Base-by-base conservation (phyloP, 257 asterid species). In the Solanum acaule region DNA sequence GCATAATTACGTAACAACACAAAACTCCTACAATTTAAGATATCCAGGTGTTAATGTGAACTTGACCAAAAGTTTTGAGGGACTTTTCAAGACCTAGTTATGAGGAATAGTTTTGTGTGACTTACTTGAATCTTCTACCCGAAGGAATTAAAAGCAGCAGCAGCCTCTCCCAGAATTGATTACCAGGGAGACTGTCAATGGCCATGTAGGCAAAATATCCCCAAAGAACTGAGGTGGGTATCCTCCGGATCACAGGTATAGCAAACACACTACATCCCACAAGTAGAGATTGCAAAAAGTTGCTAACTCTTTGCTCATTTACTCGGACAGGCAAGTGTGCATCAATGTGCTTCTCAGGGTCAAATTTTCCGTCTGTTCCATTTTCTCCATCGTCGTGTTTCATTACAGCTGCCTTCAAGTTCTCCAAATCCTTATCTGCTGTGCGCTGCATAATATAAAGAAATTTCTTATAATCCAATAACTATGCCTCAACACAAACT, bases 201-300 rank as follows among this genome's bases (percentile, higher is more conserved):
- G 99, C 99, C 99, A 97, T 97, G 93, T 97, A 97, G 40, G 99
- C 99, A 49, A 97, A 97, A 92, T 96, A 97, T 61, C 99, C 99
- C 99, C 99, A 96, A 84, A 96, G 92, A 85, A 96, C 99, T 1
- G 99, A 97, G 78, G 98, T 95, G 11, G 99, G 99, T 78, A 96
- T 96, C 97, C 84, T 90, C 91, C 88, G 94, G 81, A 97, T 93
- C 79, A 96, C 90, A 14, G 99, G 99, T 91, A 95, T 92, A 16
- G 92, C 94, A 85, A 95, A 93, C 25, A 95, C 90, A 12, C 95
- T 89, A 10, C 94, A 77, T 38, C 98, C 99, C 75, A 97, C 98
- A 1, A 97, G 95, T 68, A 96, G 15, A 86, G 99, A 97, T 75
- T 97, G 99, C 38, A 95, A 87, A 89, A 97, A 88, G 91, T 97